Percentiles rank a stretch among this genome's conserved stretches.
phyloP scores from a whole-genome alignment of 1,284 basidiomycete genomes.

The Moniliophthora roreri region DNA sequence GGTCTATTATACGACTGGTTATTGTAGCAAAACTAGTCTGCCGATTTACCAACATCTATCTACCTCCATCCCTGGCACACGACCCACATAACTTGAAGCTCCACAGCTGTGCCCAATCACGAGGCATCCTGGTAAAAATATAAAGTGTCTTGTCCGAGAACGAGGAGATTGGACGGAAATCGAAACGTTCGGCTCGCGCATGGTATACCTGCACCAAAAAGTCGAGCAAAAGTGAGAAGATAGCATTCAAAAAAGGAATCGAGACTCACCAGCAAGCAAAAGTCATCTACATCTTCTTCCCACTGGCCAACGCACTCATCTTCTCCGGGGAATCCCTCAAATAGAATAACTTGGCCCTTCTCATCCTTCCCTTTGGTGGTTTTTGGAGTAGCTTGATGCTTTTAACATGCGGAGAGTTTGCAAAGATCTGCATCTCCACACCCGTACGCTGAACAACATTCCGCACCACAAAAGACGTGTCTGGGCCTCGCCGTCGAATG shows the following conservation, averaged over 20 bases:
- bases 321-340: slow-evolving; percentile 76
- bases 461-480: slow-evolving; percentile 81
- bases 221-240: background rate
- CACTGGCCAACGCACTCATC: slow-evolving; percentile 74
- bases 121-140: too few relatives aligned
- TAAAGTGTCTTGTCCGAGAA: too few relatives aligned
- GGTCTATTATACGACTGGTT: background rate
- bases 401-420: slow-evolving; percentile 83
- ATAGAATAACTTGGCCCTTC: slow-evolving; percentile 78
- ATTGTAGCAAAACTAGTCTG: background rate
- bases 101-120: too few relatives aligned
- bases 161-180: too few relatives aligned
- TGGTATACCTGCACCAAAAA: too few relatives aligned
- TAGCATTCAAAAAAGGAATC: too few relatives aligned
- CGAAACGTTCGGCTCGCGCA: too few relatives aligned
- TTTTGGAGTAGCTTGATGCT: slow-evolving; percentile 75
- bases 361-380: slow-evolving; percentile 59
- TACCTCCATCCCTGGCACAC: too few relatives aligned
- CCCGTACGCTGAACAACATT: slow-evolving; percentile 89
- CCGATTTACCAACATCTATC: background rate
- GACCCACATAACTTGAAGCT: too few relatives aligned
- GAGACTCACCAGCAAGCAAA: background rate
- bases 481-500: slow-evolving; percentile 76
- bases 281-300: slow-evolving; percentile 39
- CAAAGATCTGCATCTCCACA: slow-evolving; percentile 88